Conservation (phyloP, 352 stramenopile species). For the Phytophthora vignae region DNA sequence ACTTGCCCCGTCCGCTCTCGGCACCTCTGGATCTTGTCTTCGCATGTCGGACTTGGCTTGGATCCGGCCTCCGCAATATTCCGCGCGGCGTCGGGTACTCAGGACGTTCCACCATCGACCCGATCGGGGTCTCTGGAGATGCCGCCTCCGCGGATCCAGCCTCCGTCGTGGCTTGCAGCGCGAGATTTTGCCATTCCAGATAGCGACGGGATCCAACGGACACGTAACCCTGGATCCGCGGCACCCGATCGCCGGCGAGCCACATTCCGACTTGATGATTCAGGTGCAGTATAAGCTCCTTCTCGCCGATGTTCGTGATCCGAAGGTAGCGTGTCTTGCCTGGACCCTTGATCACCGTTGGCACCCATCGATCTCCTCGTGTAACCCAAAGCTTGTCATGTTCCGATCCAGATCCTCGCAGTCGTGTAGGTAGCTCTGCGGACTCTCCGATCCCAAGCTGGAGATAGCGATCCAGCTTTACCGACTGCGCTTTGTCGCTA, state of each 20-base stretch:
- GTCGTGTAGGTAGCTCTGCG: background rate
- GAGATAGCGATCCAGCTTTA: background rate
- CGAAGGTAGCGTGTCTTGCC: constrained; percentile 1
- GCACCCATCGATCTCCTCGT: constrained; percentile 7
- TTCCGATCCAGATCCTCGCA: background rate
- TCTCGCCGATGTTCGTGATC: constrained; percentile 10
- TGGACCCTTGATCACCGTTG: background rate
- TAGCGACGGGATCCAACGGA: background rate
- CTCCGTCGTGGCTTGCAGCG: background rate
- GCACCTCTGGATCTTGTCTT: too few species aligned
- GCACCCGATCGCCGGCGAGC: constrained; percentile 6
- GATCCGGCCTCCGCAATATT: background rate
- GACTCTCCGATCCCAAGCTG: background rate
- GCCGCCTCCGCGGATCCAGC: background rate
- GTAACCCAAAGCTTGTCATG: constrained; percentile 18
- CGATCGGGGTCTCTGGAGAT: background rate
- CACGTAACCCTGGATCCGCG: constrained; percentile 10
- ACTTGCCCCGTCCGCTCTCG: too few species aligned
- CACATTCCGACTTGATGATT: constrained; percentile 7
- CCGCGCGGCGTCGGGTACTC: background rate
- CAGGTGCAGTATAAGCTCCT: background rate
- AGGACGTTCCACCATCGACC: background rate
- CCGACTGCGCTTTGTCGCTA: background rate
- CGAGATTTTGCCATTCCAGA: constrained; percentile 20
- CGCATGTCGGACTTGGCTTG: too few species aligned